Conservation (phyloP, 768 basidiomycete genomes). For the Lepiota brunneoincarnata region DNA sequence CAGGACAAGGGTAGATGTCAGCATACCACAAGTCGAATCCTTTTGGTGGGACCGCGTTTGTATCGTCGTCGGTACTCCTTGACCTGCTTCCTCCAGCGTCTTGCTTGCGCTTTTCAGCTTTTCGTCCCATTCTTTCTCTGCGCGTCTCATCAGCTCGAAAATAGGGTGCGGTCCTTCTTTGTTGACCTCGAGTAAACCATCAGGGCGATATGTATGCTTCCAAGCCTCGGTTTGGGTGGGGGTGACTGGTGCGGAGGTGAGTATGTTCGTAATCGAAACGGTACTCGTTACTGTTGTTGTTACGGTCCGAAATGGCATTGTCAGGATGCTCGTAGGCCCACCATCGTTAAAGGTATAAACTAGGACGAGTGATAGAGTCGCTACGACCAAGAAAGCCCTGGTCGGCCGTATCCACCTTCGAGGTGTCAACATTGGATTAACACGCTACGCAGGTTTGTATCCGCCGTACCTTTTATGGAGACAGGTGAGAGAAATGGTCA, state of each 20-base stretch:
- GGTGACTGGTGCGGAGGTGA: background rate
- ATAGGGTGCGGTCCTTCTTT: slow-evolving; percentile 65
- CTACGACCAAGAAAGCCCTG: background rate
- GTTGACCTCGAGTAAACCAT: slow-evolving; percentile 41
- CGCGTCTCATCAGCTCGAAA: slow-evolving; percentile 67
- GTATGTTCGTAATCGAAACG: background rate
- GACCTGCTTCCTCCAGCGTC: slow-evolving; percentile 71
- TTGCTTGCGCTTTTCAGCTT: slow-evolving; percentile 70
- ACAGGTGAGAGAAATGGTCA: too few species aligned
- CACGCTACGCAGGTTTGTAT: background rate
- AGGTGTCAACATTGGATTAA: background rate
- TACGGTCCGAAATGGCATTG: slow-evolving; percentile 1
- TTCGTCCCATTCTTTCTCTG: slow-evolving; percentile 57
- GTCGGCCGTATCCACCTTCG: slow-evolving; percentile 1
- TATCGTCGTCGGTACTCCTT: slow-evolving; percentile 75
- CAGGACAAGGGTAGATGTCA: background rate
- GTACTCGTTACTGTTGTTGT: slow-evolving; percentile 5
- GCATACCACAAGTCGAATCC: slow-evolving; percentile 87
- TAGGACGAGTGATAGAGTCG: background rate
- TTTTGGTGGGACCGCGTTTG: slow-evolving; percentile 71
- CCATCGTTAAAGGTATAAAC: background rate
- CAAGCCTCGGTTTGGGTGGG: slow-evolving; percentile 15
- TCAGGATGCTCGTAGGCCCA: background rate
- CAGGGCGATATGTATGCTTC: slow-evolving; percentile 31
- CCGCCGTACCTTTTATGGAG: background rate